Conservation (phyloP, 1,139 yeast species). For the Saccharomyces hybrid region DNA sequence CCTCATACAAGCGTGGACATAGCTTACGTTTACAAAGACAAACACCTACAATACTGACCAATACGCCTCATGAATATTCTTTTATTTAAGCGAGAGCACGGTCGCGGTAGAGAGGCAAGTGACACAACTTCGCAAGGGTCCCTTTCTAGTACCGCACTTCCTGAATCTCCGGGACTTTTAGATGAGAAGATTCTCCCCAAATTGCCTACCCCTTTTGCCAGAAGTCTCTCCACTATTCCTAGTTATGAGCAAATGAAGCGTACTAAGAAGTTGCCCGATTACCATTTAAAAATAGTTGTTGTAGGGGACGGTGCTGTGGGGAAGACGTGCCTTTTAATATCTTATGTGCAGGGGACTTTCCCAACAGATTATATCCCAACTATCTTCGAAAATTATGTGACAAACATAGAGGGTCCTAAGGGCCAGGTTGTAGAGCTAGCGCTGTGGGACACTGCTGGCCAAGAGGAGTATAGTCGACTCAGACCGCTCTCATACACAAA, state of each 20-base stretch:
- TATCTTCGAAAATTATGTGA: slow-evolving; percentile 76
- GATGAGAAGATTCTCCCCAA: slow-evolving; percentile 5
- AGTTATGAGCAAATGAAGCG: slow-evolving; percentile 21
- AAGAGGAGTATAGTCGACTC: slow-evolving; percentile 80
- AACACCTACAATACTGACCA: too few relatives aligned
- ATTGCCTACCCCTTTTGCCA: slow-evolving; percentile 18
- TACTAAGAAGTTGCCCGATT: slow-evolving; percentile 16
- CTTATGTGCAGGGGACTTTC: slow-evolving; percentile 72
- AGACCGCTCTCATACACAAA: slow-evolving; percentile 82
- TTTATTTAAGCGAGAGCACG: not conserved
- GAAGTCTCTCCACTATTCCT: slow-evolving; percentile 22
- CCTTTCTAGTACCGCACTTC: not conserved
- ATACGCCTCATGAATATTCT: not conserved
- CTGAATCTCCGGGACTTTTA: not conserved
- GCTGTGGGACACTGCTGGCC: slow-evolving; percentile 93
- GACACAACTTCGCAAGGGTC: not conserved
- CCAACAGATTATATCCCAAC: slow-evolving; percentile 78
- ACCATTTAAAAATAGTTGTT: slow-evolving; percentile 53
- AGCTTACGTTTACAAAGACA: too few relatives aligned
- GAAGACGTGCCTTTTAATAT: slow-evolving; percentile 74
- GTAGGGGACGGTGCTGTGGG: slow-evolving; percentile 97
- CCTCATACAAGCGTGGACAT: too few relatives aligned
- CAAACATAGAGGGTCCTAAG: slow-evolving; percentile 50
- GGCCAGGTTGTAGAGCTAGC: slow-evolving; percentile 53
- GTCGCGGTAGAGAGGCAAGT: not conserved